phyloP scores from a whole-genome alignment of 805 yeast species.

The Candida jianshihensis region DNA sequence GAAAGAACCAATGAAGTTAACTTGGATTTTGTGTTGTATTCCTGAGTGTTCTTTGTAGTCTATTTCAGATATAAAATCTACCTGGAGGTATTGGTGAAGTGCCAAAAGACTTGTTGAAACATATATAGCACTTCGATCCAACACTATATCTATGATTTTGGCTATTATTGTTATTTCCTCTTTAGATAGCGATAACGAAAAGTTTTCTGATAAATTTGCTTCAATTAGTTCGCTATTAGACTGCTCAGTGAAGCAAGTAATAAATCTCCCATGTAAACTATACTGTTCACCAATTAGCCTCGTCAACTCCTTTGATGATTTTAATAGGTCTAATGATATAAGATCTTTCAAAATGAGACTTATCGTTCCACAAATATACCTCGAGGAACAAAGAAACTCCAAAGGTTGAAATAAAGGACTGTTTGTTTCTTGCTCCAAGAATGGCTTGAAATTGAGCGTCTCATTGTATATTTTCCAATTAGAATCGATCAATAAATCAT shows the following conservation, averaged over 20 bases:
- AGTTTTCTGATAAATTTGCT: not conserved
- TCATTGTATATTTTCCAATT: constrained; percentile 14
- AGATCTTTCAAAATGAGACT: constrained; percentile 35
- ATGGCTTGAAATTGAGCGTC: not conserved
- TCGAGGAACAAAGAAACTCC: constrained; percentile 48
- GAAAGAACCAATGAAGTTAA: constrained; percentile 48
- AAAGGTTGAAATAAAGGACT: constrained; percentile 43
- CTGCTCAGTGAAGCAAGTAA: constrained; percentile 4
- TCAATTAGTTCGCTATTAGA: no score
- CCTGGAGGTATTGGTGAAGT: constrained; percentile 4
- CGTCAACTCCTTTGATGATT: not conserved
- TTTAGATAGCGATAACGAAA: no score
- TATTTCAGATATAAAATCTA: not conserved
- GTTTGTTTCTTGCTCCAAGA: constrained; percentile 8
- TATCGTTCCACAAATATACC: constrained; percentile 49
- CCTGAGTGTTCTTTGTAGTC: no score
- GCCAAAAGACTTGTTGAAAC: constrained; percentile 8
- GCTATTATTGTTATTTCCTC: constrained; percentile 23
- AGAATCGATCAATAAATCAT: constrained; percentile 33
- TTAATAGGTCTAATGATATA: not conserved
- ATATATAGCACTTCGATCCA: constrained; percentile 28
- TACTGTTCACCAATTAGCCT: constrained; percentile 1
- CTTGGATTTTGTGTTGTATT: no score
- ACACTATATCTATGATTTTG: constrained; percentile 29
- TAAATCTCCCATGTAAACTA: constrained; percentile 10